Base-by-base conservation (phyloP, 2,329 filamentous ascomycete genomes). In the Achaetomium macrosporum region DNA sequence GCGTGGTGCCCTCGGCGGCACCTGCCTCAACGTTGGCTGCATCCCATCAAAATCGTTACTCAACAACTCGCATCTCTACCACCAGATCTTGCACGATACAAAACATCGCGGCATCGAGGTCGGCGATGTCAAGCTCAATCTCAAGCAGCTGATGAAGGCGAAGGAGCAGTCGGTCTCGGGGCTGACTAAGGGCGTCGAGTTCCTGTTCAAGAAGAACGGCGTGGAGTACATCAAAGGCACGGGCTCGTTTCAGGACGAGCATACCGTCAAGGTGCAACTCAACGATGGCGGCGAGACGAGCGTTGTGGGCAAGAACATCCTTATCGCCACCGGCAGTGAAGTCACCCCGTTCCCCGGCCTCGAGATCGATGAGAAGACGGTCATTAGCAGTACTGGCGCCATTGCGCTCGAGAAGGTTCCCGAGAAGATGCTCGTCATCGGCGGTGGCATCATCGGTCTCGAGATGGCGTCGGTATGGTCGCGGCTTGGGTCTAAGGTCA, bases 401-500 rank as follows among this genome's bases (percentile, higher is more conserved):
- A 86, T 99, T 67, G 81, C 90, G 39, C 80, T 99, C 57, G 80
- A 89, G 65, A 82, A 95, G 77, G 88, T 99, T 36, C 93, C 93
- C 41, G 90, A 96, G 80, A 93, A 88, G 75, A 87, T 99, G 88
- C 78, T 95, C 59, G 93, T 99, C 65, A 96, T 99, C 68, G 93
- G 93, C 64, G 93, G 93, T 69, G 93, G 93, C 71, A 99, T 99
- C 71, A 99, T 99, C 67, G 93, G 93, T 69, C 83, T 99, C 40
- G 93, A 99, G 76, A 99, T 99, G 93, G 90, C 77, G 59, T 97
- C 92, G 49, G 93, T 99, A 50, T 99, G 93, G 93, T 96, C 90
- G 56, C 83, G 93, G 66, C 79, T 99, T 57, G 93, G 93, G 59
- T 73, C 90, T 59, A 89, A 97, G 74, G 93, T 99, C 56, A 99